phyloP scores from a whole-genome alignment of 1,284 basidiomycete species.

The Ceratobasidium sp. region DNA sequence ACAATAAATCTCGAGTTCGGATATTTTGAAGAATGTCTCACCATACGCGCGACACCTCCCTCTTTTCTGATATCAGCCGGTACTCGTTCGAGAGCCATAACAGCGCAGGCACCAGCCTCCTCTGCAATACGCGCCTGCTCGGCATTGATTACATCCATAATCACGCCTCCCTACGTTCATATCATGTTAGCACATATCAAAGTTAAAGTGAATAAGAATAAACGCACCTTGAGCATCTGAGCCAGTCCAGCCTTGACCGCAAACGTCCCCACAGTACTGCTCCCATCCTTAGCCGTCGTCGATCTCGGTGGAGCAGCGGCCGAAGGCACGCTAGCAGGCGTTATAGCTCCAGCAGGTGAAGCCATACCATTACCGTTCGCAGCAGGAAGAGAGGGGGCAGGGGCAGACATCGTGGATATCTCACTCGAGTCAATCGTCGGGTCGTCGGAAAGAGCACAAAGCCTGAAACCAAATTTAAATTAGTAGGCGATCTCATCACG shows the following conservation, averaged over 20 bases:
- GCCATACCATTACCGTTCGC: conserved; percentile 1
- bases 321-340: background rate
- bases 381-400: conserved; percentile 35
- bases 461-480: conserved; percentile 44
- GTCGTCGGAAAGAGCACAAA: background rate
- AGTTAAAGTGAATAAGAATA: background rate
- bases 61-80: conserved; percentile 93
- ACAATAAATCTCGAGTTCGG: conserved; percentile 15
- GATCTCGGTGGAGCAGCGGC: conserved; percentile 21
- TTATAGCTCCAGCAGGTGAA: background rate
- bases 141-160: conserved; percentile 91
- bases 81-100: conserved; percentile 97
- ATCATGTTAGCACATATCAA: conserved; percentile 41
- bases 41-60: conserved; percentile 96
- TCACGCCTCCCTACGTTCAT: conserved; percentile 78
- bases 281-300: conserved; percentile 37
- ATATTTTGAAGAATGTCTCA: conserved; percentile 55
- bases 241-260: conserved; percentile 94
- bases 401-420: conserved; percentile 42
- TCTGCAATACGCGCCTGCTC: conserved; percentile 97
- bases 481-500: conserved; percentile 28
- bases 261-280: conserved; percentile 41
- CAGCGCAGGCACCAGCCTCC: conserved; percentile 96
- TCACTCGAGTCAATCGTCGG: conserved; percentile 36
- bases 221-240: conserved; percentile 89